Evolutionary conservation across 148 eudicot genomes (phyloP).

Genomic region (Chenopodium quinoa): DNA sequence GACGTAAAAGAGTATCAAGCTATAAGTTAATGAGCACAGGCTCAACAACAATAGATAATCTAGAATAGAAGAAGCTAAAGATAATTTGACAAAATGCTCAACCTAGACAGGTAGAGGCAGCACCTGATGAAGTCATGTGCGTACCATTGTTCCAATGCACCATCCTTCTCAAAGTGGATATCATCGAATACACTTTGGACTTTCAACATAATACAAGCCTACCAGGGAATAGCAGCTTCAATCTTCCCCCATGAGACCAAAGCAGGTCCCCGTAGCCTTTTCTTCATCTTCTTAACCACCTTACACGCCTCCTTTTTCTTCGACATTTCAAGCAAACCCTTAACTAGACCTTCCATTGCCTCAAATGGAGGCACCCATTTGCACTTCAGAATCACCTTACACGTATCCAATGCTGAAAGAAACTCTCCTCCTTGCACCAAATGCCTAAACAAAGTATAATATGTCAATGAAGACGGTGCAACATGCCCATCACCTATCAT

Average conservation of each 20-base stretch:
- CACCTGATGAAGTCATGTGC: background rate
- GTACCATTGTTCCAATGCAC: background rate
- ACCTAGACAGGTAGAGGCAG: constrained; percentile 3
- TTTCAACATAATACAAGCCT: background rate
- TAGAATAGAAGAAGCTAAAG: background rate
- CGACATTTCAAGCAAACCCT: constrained; percentile 26
- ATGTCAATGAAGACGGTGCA: constrained; percentile 23
- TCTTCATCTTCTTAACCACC: constrained; percentile 29
- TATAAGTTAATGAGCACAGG: background rate
- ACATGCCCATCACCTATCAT: constrained; percentile 32
- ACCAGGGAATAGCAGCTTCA: constrained; percentile 30
- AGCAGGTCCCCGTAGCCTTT: constrained; percentile 26
- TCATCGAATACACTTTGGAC: background rate
- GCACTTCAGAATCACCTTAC: constrained; percentile 28
- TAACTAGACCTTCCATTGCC: constrained; percentile 31
- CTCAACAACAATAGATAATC: constrained; percentile 7
- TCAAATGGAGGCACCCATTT: constrained; percentile 33
- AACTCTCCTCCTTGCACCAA: constrained; percentile 37
- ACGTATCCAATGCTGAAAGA: constrained; percentile 29
- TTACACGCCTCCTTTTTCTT: constrained; percentile 30
- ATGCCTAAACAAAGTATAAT: constrained; percentile 30
- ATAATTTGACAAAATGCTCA: background rate
- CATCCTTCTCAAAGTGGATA: background rate
- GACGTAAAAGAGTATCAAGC: background rate
- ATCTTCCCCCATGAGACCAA: constrained; percentile 34